Evolutionary conservation across 1,284 basidiomycete species (phyloP).

Genomic region (Cryptococcus sp.): DNA sequence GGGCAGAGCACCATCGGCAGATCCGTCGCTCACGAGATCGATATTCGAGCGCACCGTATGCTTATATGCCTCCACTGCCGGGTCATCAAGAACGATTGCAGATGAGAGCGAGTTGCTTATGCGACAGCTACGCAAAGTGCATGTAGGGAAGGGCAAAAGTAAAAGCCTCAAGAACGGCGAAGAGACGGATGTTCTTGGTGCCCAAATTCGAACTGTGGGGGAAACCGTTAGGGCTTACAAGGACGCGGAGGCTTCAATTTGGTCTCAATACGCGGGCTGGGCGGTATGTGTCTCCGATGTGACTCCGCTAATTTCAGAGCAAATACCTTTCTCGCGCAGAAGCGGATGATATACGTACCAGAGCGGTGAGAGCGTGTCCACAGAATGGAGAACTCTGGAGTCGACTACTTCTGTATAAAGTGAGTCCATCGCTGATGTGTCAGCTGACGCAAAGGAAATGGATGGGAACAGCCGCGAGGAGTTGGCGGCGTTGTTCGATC

Average conservation of each 20-base stretch:
- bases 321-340: constrained; percentile 1
- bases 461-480: constrained; percentile 2
- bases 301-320: constrained; percentile 8
- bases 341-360: constrained; percentile 4
- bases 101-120: constrained; percentile 1
- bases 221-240: constrained; percentile 39
- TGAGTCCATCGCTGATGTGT: constrained; percentile 7
- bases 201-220: constrained; percentile 12
- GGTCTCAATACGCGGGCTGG: constrained; percentile 43
- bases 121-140: not conserved
- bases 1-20: constrained; percentile 39
- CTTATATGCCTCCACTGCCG: constrained; percentile 58
- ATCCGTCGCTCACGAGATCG: constrained; percentile 62
- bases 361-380: constrained; percentile 44
- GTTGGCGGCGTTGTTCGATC: constrained; percentile 15
- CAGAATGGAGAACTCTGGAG: constrained; percentile 37
- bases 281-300: constrained; percentile 22
- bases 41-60: constrained; percentile 78
- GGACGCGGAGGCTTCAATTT: constrained; percentile 42
- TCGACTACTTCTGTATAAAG: constrained; percentile 17
- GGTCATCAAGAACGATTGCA: constrained; percentile 31
- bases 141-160: constrained; percentile 58
- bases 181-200: constrained; percentile 58
- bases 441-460: no score
- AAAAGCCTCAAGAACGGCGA: constrained; percentile 17